These are phyloP conservation scores for Botrytis elliptica DNA, from an alignment of 2,329 filamentous ascomycete genomes.

Conservation along the genomic window DNA sequence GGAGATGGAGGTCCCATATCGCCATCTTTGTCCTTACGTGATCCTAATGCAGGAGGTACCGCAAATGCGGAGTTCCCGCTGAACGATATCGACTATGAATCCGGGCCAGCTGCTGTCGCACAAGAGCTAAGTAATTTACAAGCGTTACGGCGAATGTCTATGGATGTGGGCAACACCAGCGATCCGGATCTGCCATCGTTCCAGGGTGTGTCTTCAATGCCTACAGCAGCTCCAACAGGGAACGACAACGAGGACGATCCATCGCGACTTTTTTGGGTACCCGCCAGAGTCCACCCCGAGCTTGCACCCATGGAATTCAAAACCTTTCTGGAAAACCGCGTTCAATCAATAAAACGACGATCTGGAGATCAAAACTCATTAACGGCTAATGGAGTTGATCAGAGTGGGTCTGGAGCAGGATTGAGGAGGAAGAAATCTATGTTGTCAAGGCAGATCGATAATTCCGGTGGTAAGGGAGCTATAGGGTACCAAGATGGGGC, in stretches of 20 bases:
- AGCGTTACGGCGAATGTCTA: constrained; percentile 72
- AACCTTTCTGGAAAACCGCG: constrained; percentile 89
- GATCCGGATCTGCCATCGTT: constrained; percentile 77
- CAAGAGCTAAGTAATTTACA: constrained; percentile 73
- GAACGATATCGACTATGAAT: constrained; percentile 73
- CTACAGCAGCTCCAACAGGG: constrained; percentile 67
- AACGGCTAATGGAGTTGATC: constrained; percentile 54
- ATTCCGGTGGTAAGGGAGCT: constrained; percentile 54
- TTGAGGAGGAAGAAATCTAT: constrained; percentile 90
- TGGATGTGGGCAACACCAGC: constrained; percentile 64
- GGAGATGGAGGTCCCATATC: constrained; percentile 40
- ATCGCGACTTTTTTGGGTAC: constrained; percentile 91
- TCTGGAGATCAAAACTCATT: constrained; percentile 71
- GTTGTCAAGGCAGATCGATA: constrained; percentile 88
- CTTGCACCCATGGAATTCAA: constrained; percentile 95
- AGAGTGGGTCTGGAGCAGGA: constrained; percentile 55
- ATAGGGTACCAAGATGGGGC: constrained; percentile 79
- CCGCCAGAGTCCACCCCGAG: constrained; percentile 89
- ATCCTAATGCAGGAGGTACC: constrained; percentile 46
- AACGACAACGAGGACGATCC: constrained; percentile 84
- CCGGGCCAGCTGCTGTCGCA: constrained; percentile 66
- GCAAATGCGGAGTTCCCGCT: constrained; percentile 63
- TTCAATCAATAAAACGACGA: constrained; percentile 82
- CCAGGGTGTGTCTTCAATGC: constrained; percentile 61
- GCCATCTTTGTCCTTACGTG: constrained; percentile 43